Conservation (phyloP, 306 rosid genomes). For the Glycine soja region DNA sequence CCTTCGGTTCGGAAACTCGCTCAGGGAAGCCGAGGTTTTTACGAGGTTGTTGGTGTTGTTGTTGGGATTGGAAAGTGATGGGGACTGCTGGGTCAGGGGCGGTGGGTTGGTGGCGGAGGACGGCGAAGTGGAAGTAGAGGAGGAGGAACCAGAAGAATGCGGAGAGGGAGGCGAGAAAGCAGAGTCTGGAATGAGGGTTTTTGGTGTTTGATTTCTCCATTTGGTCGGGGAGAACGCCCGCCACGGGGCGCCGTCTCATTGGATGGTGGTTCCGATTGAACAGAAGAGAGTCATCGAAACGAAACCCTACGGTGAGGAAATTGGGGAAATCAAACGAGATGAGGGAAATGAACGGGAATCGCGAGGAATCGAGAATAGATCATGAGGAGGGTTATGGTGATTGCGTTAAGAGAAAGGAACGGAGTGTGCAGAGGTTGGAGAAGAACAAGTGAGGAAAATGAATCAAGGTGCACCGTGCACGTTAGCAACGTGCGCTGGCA, state of each 20-base stretch:
- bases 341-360: background rate
- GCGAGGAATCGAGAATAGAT: background rate
- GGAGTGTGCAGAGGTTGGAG: background rate
- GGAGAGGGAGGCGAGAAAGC: slow-evolving; percentile 71
- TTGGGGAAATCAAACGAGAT: too few species aligned
- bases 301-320: slow-evolving; percentile 12
- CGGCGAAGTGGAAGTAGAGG: slow-evolving; percentile 78
- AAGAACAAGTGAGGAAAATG: too few species aligned
- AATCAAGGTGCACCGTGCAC: slow-evolving; percentile 43
- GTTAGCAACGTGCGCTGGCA: slow-evolving; percentile 53
- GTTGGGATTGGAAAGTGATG: background rate
- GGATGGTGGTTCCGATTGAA: slow-evolving; percentile 37
- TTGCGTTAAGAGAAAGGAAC: background rate
- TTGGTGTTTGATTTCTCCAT: slow-evolving; percentile 77
- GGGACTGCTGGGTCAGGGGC: slow-evolving; percentile 37
- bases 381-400: background rate
- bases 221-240: slow-evolving; percentile 58
- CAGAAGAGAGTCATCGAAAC: background rate
- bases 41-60: background rate
- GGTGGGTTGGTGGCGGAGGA: slow-evolving; percentile 61
- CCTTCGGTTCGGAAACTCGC: background rate
- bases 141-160: slow-evolving; percentile 84
- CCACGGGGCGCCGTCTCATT: slow-evolving; percentile 88
- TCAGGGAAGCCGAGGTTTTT: background rate
- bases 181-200: slow-evolving; percentile 65